phyloP scores from a whole-genome alignment of 148 eudicot species.

The Suaeda aralocaspica region DNA sequence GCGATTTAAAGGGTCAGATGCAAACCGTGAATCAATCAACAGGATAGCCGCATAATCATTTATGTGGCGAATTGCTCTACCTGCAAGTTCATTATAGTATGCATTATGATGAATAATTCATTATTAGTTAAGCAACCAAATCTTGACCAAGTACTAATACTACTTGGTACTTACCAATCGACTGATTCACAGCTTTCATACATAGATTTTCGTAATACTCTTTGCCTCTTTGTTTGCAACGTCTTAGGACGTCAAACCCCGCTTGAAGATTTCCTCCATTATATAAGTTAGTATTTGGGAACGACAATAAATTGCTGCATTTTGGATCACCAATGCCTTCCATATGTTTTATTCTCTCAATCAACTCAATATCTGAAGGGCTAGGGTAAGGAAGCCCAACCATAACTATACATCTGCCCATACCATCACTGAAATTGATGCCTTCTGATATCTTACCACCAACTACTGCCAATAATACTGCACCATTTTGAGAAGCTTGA shows the following conservation, averaged over 20 bases:
- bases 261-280: conserved; percentile 40
- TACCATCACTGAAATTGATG: conserved; percentile 92
- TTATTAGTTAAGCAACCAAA: background rate
- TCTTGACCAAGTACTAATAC: background rate
- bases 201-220: conserved; percentile 95
- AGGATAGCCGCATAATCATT: conserved; percentile 90
- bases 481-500: conserved; percentile 54
- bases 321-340: conserved; percentile 54
- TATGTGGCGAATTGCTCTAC: conserved; percentile 84
- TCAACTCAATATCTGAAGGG: conserved; percentile 81
- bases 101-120: background rate
- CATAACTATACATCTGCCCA: conserved; percentile 92
- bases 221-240: conserved; percentile 77
- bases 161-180: conserved; percentile 87
- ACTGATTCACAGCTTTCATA: conserved; percentile 98
- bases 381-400: conserved; percentile 95
- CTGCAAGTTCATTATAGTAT: conserved; percentile 31
- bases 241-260: conserved; percentile 68
- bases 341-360: conserved; percentile 84
- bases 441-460: conserved; percentile 98
- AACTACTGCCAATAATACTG: conserved; percentile 80
- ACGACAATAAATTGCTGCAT: conserved; percentile 17
- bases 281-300: conserved; percentile 20
- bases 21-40: conserved; percentile 79
- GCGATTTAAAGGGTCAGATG: conserved; percentile 50